Conservation (phyloP, 257 asterid genomes). For the Striga asiatica region DNA sequence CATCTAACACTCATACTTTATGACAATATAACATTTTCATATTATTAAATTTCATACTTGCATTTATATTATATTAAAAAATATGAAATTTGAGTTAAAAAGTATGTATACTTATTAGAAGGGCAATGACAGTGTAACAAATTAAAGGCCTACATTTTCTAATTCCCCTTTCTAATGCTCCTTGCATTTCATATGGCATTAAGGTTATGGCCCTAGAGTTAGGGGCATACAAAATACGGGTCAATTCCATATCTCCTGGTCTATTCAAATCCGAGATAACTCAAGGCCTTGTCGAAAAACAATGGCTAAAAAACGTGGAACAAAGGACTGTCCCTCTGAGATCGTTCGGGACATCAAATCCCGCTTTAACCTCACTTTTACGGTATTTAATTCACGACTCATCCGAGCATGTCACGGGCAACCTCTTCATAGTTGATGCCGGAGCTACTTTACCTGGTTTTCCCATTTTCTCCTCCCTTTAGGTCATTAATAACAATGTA, state of each 20-base stretch:
- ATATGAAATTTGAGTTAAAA: no score
- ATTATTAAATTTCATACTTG: no score
- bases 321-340: conserved; percentile 33
- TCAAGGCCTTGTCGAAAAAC: conserved; percentile 31
- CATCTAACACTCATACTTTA: no score
- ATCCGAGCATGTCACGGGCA: conserved; percentile 43
- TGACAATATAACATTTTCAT: no score
- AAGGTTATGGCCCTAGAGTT: conserved; percentile 63
- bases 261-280: conserved; percentile 68
- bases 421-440: conserved; percentile 43
- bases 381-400: conserved; percentile 58
- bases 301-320: conserved; percentile 43
- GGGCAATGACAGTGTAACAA: no score
- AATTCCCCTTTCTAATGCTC: no score
- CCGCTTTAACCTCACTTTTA: conserved; percentile 45
- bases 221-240: conserved; percentile 40
- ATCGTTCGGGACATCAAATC: conserved; percentile 37
- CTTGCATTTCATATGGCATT: background rate
- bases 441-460: conserved; percentile 46
- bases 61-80: no score
- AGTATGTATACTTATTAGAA: no score
- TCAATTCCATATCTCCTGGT: conserved; percentile 58
- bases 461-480: conserved; percentile 64
- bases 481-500: background rate
- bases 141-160: no score